Evolutionary conservation across 2,329 filamentous ascomycete genomes (phyloP).

Genomic region (Ascochyta fabae): DNA sequence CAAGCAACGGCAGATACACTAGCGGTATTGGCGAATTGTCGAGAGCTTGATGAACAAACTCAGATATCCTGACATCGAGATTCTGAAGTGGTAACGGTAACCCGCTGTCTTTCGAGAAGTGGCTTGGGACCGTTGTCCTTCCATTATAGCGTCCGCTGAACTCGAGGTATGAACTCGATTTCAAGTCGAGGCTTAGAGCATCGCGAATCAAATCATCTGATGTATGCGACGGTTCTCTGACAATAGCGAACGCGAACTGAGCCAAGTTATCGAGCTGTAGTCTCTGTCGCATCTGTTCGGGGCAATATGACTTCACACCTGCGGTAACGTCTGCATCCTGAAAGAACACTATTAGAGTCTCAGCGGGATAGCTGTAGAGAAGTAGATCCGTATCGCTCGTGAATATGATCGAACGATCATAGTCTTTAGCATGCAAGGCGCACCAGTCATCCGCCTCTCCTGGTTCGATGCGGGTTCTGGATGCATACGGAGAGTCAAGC

Average conservation of each 20-base stretch:
- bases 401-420: conserved; percentile 68
- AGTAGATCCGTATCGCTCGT: conserved; percentile 90
- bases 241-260: conserved; percentile 51
- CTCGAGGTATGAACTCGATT: conserved; percentile 28
- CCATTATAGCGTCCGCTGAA: conserved; percentile 42
- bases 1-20: conserved; percentile 70
- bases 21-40: conserved; percentile 22
- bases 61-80: conserved; percentile 45
- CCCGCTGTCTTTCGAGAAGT: conserved; percentile 2
- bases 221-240: conserved; percentile 38
- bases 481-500: conserved; percentile 50
- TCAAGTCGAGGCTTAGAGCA: conserved; percentile 29
- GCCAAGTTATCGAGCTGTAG: conserved; percentile 53
- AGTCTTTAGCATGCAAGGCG: conserved; percentile 65
- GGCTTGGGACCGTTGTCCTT: conserved; percentile 5
- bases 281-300: conserved; percentile 53
- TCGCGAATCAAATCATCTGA: conserved; percentile 36
- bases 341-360: conserved; percentile 72
- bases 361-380: conserved; percentile 69
- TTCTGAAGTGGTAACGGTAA: conserved; percentile 21
- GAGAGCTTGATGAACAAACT: conserved; percentile 36
- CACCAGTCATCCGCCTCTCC: conserved; percentile 88
- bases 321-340: conserved; percentile 62
- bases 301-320: conserved; percentile 50
- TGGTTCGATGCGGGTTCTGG: conserved; percentile 66